Base-by-base conservation (phyloP, 2,329 filamentous ascomycete genomes). In the Curvularia spicifera region DNA sequence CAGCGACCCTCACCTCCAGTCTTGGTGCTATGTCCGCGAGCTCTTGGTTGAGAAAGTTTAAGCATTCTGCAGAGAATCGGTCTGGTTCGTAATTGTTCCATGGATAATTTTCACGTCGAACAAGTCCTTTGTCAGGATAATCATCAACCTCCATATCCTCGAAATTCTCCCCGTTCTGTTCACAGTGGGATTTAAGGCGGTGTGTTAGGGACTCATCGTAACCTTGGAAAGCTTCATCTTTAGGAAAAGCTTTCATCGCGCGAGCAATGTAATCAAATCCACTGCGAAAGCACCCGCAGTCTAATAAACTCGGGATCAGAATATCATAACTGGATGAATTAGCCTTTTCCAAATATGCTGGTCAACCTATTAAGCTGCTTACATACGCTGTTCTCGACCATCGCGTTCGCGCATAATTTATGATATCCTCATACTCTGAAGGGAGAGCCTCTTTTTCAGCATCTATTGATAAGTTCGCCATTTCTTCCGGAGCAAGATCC, bases 1-100 rank as follows among this genome's bases (percentile, higher is more conserved):
- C 84, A 0, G 92, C 87, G 3, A 89, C 88, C 57, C 87, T 85
- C 29, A 96, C 90, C 63, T 91, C 90, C 60, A 94, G 91, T 70
- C 92, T 94, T 0, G 92, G 90, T 0, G 93, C 92, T 54, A 92
- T 87, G 2, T 79, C 76, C 26, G 82, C 78, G 65, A 97, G 82
- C 64, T 89, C 82, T 22, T 80, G 76, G 71, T 98, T 98, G 44
- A 98, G 80, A 50, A 89, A 83, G 0, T 83, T 77, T 24, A 98
- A 79, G 6, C 78, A 82, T 43, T 83, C 80, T 3, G 80, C 70
- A 0, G 82, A 80, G 57, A 84, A 83, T 42, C 87, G 80, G 66
- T 88, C 80, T 1, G 85, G 85, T 64, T 89, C 87, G 64, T 84
- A 78, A 15, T 78, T 69, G 63, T 88, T 89, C 87, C 87, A 89